Evolutionary conservation across 169 alveolate species (phyloP), one percentile per base, ranked within the genome.

Genomic region (Plasmodium adleri): DNA sequence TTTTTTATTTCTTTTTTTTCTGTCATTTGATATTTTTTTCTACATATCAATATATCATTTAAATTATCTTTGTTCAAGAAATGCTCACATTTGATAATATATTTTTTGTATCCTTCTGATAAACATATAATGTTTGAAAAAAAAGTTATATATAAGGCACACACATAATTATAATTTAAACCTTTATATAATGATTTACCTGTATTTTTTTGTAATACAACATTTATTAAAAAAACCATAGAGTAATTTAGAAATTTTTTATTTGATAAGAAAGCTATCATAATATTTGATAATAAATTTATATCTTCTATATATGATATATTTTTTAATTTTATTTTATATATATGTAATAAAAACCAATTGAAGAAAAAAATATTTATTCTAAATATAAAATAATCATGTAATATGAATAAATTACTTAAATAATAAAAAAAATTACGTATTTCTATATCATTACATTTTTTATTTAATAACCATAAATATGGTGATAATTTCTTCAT

Each of bases 401-500:
- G 62, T 2, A 78, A 43, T 43, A 78, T 50, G 22, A 64, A 78
- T 2, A 78, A 15, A 7, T 66, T 78, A 32, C 89, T 78, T 45
- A 78, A 15, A 12, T 49, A 78, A 64, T 50, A 78, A 58, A 50
- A 78, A 17, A 64, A 22, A 15, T 12, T 78, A 8, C 49, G 15
- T 50, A 78, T 45, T 26, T 78, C 89, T 6, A 64, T 43, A 13
- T 78, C 78, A n/a, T 78, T 78, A 78, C 89, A 78, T 17, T 58
- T 78, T 64, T 26, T 78, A 32, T 66, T 78, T 52, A 78, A 22
- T n/a, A 22, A 26, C 17, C 73, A 26, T 66, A 78, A 56, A 28
- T 49, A 64, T 6, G 89, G 89, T 17, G 64, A 64, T 28, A 78
- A 66, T 13, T 70, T 64, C n/a, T 78, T 78, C 89, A 78, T 78